phyloP scores from a whole-genome alignment of 495 filamentous ascomycete species.

The Massariosphaeria phaeospora region DNA sequence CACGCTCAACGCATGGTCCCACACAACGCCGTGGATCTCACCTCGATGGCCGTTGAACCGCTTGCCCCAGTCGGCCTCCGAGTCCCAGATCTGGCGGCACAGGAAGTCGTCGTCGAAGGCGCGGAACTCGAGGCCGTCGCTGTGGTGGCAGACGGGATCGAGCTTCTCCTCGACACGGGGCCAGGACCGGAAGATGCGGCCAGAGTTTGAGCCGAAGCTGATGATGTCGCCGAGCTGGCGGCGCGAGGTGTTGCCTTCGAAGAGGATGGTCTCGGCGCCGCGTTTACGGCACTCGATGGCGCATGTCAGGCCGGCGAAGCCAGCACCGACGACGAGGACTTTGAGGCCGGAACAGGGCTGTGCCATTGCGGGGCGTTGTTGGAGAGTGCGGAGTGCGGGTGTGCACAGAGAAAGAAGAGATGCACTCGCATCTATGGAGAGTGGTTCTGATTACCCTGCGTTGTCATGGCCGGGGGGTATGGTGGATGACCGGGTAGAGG shows the following conservation, averaged over 20 bases:
- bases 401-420: no score
- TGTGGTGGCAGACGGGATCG: conserved; percentile 47
- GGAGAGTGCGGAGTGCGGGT: no score
- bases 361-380: conserved; percentile 6
- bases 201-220: conserved; percentile 26
- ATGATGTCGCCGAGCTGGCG: conserved; percentile 29
- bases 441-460: not conserved
- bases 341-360: not conserved
- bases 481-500: not conserved
- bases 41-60: conserved; percentile 58
- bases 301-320: conserved; percentile 25
- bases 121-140: conserved; percentile 43
- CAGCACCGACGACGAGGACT: conserved; percentile 26
- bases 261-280: conserved; percentile 7
- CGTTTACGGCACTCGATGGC: conserved; percentile 24
- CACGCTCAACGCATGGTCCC: conserved; percentile 50
- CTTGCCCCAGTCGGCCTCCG: conserved; percentile 41
- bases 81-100: conserved; percentile 38
- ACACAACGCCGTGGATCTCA: conserved; percentile 58
- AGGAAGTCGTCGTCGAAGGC: conserved; percentile 42
- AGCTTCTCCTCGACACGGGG: conserved; percentile 24
- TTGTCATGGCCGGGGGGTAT: not conserved
- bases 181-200: conserved; percentile 25
- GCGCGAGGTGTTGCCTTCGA: conserved; percentile 1
- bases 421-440: no score